phyloP scores from a whole-genome alignment of 768 basidiomycete genomes.

The Hypsizygus marmoreus region DNA sequence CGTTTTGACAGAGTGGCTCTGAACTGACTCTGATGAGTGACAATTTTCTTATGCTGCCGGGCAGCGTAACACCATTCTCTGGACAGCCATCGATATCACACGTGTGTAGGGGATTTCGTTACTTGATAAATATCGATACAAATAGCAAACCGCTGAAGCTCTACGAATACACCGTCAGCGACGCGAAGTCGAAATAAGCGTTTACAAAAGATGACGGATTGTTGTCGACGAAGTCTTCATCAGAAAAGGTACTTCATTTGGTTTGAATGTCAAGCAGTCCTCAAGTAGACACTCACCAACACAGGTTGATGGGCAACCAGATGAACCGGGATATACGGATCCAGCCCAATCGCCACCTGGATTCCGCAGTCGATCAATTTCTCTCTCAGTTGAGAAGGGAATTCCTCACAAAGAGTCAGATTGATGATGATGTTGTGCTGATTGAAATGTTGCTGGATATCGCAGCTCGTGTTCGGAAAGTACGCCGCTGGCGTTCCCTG shows the following conservation, averaged over 20 bases:
- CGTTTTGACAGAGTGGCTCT: too few relatives aligned
- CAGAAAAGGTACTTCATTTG: not conserved
- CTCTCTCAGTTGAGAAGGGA: not conserved
- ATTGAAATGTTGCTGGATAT: constrained; percentile 56
- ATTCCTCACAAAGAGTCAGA: constrained; percentile 39
- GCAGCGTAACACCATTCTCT: too few relatives aligned
- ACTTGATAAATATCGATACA: not conserved
- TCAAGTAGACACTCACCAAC: constrained; percentile 42
- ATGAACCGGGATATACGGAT: constrained; percentile 36
- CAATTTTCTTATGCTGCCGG: too few relatives aligned
- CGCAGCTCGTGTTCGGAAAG: constrained; percentile 62
- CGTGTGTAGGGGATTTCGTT: not conserved
- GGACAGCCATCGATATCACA: too few relatives aligned
- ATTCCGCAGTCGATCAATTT: not conserved
- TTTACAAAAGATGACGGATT: constrained; percentile 63
- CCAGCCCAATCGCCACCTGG: constrained; percentile 64
- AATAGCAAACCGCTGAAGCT: not conserved
- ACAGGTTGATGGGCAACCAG: constrained; percentile 60
- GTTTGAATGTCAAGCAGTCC: not conserved
- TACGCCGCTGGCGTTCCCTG: constrained; percentile 58
- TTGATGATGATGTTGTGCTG: constrained; percentile 69
- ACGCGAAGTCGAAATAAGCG: constrained; percentile 70
- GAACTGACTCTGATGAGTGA: too few relatives aligned
- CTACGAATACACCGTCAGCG: constrained; percentile 42
- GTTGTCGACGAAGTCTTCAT: constrained; percentile 57